Base-by-base conservation (phyloP, 176 grass and related monocot species). In the Eleusine indica region DNA sequence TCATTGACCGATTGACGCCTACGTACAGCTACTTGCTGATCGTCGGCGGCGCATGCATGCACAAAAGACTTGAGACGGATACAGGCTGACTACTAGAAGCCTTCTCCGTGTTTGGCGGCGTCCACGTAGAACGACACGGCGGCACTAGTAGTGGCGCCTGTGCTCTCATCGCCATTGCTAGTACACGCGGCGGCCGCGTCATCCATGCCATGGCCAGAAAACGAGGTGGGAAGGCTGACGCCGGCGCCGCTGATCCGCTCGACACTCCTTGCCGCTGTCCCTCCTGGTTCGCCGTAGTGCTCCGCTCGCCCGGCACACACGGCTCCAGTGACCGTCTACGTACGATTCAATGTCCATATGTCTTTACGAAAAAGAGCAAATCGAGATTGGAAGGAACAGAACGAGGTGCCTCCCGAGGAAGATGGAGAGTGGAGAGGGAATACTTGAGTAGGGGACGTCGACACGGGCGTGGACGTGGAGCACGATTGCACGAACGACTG, bases 111-210 rank as follows among this genome's bases (percentile, higher is more conserved):
- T 38, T 87, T 87, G 37, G 87, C 84, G 56, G 75, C 74, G 85
- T 92, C 66, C 51, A 81, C 80, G 71, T 86, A 87, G 82, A 87
- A 92, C 9, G 75, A 22, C 74, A 48, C 42, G 11, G 85, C 10
- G 8, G 63, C 11, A 3, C n/a, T 15, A 6, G 43, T 4, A 10
- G 11, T 48, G 3, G 11, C 70, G 49, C 86, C 54, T 9, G 79
- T 72, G 53, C 66, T 40, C 68, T 87, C 87, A 51, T 53, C 80
- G 1, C 47, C 83, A 52, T 13, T 48, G 46, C 80, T 64, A 52
- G 43, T 70, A 68, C 71, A 72, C 7, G 18, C 18, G 49, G 18
- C 18, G 49, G 43, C 73, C 70, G 6, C 17, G 65, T 54, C 73
- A 64, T 44, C 78, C 44, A 60, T 85, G 78, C 25, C 32, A 35